These are phyloP conservation scores for Schwanniomyces occidentalis DNA, from an alignment of 805 yeast genomes.

Conservation along the genomic window DNA sequence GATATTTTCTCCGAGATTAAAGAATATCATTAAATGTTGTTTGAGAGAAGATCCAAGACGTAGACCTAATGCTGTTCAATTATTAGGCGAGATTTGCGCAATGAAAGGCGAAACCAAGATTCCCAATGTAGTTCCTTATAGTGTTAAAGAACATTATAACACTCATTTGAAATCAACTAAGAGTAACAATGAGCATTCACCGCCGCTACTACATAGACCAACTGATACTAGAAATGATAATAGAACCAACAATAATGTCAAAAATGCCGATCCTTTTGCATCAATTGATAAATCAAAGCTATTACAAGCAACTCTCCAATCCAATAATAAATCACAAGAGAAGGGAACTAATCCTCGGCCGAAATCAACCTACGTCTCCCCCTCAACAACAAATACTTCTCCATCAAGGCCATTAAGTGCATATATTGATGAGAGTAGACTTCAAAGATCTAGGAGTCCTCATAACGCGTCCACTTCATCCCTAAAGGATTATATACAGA, in stretches of 20 bases:
- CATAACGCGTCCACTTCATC: conserved; percentile 16
- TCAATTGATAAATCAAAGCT: conserved; percentile 41
- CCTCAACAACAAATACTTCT: conserved; percentile 1
- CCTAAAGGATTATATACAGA: conserved; percentile 32
- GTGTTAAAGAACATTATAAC: conserved; percentile 25
- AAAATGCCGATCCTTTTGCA: conserved; percentile 41
- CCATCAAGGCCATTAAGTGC: conserved; percentile 9
- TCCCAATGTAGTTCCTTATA: conserved; percentile 43
- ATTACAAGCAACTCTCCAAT: conserved; percentile 10
- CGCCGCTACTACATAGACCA: neutral
- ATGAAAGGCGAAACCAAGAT: conserved; percentile 50
- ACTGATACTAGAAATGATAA: neutral
- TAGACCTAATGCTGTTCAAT: conserved; percentile 73
- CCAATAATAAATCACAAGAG: conserved; percentile 2
- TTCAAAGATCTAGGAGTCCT: neutral
- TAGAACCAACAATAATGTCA: neutral
- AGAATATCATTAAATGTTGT: conserved; percentile 60
- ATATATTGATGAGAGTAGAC: conserved; percentile 8
- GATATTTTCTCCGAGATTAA: conserved; percentile 59
- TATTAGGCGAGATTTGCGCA: conserved; percentile 64
- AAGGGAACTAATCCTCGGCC: conserved; percentile 12
- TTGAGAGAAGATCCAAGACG: conserved; percentile 65
- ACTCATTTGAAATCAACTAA: conserved; percentile 1
- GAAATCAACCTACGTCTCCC: conserved; percentile 13
- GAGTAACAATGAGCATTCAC: neutral